phyloP scores from a whole-genome alignment of 2,329 filamentous ascomycete genomes.

The Neofusicoccum parvum region DNA sequence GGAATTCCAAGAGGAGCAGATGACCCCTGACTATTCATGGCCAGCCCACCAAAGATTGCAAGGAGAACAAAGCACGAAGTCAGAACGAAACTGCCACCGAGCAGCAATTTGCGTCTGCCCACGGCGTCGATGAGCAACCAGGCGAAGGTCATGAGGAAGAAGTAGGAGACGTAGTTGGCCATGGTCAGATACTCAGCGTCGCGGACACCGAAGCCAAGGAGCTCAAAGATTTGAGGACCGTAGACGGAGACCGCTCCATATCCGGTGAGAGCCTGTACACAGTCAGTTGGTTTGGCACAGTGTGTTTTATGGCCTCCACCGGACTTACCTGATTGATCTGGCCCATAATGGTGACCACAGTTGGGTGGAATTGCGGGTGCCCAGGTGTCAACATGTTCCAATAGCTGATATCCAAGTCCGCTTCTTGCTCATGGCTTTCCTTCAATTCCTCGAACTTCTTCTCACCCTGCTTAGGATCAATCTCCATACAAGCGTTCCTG shows the following conservation, averaged over 20 bases:
- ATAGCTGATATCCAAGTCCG: slow-evolving; percentile 52
- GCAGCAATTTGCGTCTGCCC: slow-evolving; percentile 56
- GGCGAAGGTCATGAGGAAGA: slow-evolving; percentile 62
- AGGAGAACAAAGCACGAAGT: slow-evolving; percentile 55
- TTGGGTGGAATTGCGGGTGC: slow-evolving; percentile 61
- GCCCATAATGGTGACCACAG: slow-evolving; percentile 63
- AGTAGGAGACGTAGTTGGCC: slow-evolving; percentile 64
- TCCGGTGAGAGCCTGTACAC: slow-evolving; percentile 53
- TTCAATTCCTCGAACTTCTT: slow-evolving; percentile 54
- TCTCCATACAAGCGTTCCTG: slow-evolving; percentile 48
- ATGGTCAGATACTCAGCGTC: slow-evolving; percentile 60
- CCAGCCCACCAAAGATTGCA: slow-evolving; percentile 54
- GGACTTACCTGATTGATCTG: slow-evolving; percentile 58
- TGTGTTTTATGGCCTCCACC: too few species aligned
- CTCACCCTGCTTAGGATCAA: slow-evolving; percentile 56
- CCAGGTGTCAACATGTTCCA: slow-evolving; percentile 60
- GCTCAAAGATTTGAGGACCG: slow-evolving; percentile 64
- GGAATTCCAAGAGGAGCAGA: slow-evolving; percentile 38
- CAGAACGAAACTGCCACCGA: slow-evolving; percentile 55
- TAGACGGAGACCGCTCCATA: slow-evolving; percentile 65
- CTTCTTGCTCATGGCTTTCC: slow-evolving; percentile 54
- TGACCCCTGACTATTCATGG: slow-evolving; percentile 38
- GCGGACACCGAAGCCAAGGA: slow-evolving; percentile 57
- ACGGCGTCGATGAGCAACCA: slow-evolving; percentile 62
- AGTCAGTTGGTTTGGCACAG: background rate